phyloP scores from a whole-genome alignment of 2,329 filamentous ascomycete species.

The Verticillium isaacii region DNA sequence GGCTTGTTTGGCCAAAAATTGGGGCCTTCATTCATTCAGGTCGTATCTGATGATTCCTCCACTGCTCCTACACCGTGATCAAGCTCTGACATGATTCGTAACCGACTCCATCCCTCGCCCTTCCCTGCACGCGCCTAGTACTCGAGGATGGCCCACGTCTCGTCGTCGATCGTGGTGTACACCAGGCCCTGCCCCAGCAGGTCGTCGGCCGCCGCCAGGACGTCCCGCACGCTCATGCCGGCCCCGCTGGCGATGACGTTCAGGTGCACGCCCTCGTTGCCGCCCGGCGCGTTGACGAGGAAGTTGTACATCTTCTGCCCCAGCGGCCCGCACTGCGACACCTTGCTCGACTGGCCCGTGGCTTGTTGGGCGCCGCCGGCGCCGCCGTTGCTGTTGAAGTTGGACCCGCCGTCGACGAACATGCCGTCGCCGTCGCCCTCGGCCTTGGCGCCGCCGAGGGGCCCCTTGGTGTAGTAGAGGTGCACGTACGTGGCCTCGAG shows the following conservation, averaged over 20 bases:
- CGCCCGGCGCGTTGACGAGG: constrained; percentile 62
- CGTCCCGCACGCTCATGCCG: constrained; percentile 63
- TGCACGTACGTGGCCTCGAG: constrained; percentile 88
- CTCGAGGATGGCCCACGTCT: constrained; percentile 85
- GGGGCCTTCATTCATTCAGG: constrained; percentile 8
- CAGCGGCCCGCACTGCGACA: constrained; percentile 43
- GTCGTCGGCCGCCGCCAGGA: constrained; percentile 76
- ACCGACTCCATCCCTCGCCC: not conserved
- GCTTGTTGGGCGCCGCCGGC: constrained; percentile 15
- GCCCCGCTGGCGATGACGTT: constrained; percentile 67
- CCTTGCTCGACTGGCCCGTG: constrained; percentile 30
- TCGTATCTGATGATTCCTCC: not conserved
- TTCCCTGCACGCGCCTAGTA: constrained; percentile 31
- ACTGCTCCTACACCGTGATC: not conserved
- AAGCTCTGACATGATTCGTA: not conserved
- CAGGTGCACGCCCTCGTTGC: constrained; percentile 79
- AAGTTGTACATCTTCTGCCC: constrained; percentile 70
- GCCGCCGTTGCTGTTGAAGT: not conserved
- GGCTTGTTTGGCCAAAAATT: constrained; percentile 3
- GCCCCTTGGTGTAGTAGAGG: constrained; percentile 73
- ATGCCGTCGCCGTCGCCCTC: constrained; percentile 43
- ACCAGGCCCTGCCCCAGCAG: constrained; percentile 68
- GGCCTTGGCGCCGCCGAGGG: constrained; percentile 36
- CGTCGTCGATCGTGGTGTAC: constrained; percentile 88
- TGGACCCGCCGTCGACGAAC: constrained; percentile 48